These are phyloP conservation scores for Candida railenensis DNA, from an alignment of 805 yeast genomes.

Conservation along the genomic window DNA sequence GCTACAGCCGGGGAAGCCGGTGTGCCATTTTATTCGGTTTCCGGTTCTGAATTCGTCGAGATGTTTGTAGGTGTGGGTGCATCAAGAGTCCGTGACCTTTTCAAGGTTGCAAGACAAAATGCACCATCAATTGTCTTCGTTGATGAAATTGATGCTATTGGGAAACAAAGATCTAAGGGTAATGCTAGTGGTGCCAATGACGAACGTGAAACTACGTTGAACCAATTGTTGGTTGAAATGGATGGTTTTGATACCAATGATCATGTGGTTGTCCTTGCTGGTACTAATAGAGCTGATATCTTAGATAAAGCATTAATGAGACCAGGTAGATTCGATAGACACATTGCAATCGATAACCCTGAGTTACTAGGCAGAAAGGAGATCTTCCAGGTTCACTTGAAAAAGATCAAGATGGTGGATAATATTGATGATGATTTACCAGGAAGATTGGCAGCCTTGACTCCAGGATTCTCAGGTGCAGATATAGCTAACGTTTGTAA, in stretches of 20 bases:
- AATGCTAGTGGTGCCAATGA: conserved; percentile 82
- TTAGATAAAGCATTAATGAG: conserved; percentile 90
- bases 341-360: conserved; percentile 86
- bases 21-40: conserved; percentile 92
- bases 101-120: conserved; percentile 85
- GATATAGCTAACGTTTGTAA: conserved; percentile 96
- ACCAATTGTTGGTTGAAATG: conserved; percentile 96
- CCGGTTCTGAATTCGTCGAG: conserved; percentile 97
- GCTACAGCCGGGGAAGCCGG: conserved; percentile 99
- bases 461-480: conserved; percentile 99
- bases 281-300: conserved; percentile 94
- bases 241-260: conserved; percentile 92
- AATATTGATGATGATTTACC: conserved; percentile 53
- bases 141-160: conserved; percentile 99
- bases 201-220: conserved; percentile 94
- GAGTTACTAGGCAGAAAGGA: conserved; percentile 94
- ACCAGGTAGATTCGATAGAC: conserved; percentile 98
- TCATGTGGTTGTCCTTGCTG: conserved; percentile 95
- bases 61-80: conserved; percentile 99
- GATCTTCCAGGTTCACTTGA: conserved; percentile 83
- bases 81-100: conserved; percentile 92
- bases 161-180: conserved; percentile 81
- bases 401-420: conserved; percentile 59
- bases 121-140: conserved; percentile 97
- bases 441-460: conserved; percentile 89